Conservation (phyloP, 768 basidiomycete genomes). For the Coprinopsis marcescibilis region DNA sequence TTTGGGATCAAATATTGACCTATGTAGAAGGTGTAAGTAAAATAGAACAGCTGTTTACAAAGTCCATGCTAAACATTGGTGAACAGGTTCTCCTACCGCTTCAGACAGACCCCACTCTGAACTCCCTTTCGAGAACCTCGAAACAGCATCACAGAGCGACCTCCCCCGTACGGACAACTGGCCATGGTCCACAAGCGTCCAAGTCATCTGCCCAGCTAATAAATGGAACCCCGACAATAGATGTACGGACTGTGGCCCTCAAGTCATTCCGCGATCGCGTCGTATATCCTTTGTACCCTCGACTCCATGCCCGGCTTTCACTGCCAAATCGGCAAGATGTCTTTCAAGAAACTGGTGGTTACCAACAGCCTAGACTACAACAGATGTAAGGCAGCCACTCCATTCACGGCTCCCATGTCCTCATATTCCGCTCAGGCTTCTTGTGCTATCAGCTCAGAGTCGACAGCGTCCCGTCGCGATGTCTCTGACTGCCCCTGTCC, state of each 20-base stretch:
- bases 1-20: slow-evolving; percentile 85
- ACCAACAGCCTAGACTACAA: slow-evolving; percentile 66
- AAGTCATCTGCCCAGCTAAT: slow-evolving; percentile 28
- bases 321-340: slow-evolving; percentile 50
- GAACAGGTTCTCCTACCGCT: slow-evolving; percentile 30
- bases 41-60: no score
- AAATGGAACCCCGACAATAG: slow-evolving; percentile 51
- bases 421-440: slow-evolving; percentile 43
- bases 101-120: slow-evolving; percentile 45
- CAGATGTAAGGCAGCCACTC: slow-evolving; percentile 57
- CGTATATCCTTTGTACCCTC: slow-evolving; percentile 57
- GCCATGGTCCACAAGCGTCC: slow-evolving; percentile 36
- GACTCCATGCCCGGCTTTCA: slow-evolving; percentile 52
- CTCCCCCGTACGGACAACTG: slow-evolving; percentile 46
- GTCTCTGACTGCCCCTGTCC: slow-evolving; percentile 51
- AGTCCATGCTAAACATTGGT: not conserved
- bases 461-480: slow-evolving; percentile 53
- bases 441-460: slow-evolving; percentile 68
- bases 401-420: not conserved
- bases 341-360: slow-evolving; percentile 46
- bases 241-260: slow-evolving; percentile 76
- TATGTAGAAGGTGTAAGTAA: slow-evolving; percentile 85
- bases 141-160: slow-evolving; percentile 49
- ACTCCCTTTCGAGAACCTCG: slow-evolving; percentile 58
- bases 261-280: slow-evolving; percentile 77